Evolutionary conservation across 1,139 yeast genomes (phyloP).

Genomic region (Yamadazyma diospyri): DNA sequence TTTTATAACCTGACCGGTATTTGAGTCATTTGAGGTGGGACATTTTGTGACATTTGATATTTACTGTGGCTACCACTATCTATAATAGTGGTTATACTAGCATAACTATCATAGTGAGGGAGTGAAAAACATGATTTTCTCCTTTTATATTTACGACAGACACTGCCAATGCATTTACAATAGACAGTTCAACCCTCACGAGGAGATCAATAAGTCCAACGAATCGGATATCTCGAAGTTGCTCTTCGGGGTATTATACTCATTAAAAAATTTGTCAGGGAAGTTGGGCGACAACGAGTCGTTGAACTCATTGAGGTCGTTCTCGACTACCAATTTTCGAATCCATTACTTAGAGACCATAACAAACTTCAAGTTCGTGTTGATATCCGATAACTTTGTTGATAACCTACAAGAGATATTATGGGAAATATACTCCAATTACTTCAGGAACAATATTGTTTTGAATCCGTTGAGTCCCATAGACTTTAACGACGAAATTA

Average conservation of each 20-base stretch:
- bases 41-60: no score
- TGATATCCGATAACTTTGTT: constrained; percentile 65
- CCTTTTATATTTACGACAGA: constrained; percentile 85
- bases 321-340: constrained; percentile 68
- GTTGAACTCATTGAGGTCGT: constrained; percentile 56
- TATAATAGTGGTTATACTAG: no score
- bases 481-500: constrained; percentile 42
- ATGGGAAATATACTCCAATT: constrained; percentile 62
- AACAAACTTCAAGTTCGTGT: constrained; percentile 70
- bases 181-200: constrained; percentile 48
- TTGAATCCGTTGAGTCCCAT: constrained; percentile 58
- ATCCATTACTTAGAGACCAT: constrained; percentile 81
- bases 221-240: constrained; percentile 70
- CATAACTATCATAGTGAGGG: neutral
- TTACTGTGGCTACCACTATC: no score
- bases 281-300: constrained; percentile 46
- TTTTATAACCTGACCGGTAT: no score
- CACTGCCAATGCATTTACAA: constrained; percentile 80
- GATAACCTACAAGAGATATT: constrained; percentile 60
- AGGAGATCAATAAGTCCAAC: constrained; percentile 47
- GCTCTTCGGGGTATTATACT: constrained; percentile 82
- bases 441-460: constrained; percentile 67
- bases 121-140: constrained; percentile 31
- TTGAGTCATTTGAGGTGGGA: no score
- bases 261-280: constrained; percentile 70